phyloP scores from a whole-genome alignment of 1,284 basidiomycete species.

The Cerioporus squamosus region DNA sequence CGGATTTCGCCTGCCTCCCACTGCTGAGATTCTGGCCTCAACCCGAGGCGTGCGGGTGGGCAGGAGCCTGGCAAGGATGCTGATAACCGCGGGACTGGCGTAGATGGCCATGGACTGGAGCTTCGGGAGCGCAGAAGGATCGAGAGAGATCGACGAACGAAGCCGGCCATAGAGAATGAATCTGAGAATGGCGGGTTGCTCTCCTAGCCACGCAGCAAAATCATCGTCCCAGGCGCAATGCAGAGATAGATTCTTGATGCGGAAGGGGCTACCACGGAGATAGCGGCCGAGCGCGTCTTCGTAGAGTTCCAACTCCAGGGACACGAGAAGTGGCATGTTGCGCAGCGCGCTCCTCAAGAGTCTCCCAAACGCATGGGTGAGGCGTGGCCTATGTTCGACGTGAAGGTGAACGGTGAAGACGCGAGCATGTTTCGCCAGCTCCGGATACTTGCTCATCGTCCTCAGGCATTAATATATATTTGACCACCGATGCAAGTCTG shows the following conservation, averaged over 20 bases:
- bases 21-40: too few relatives aligned
- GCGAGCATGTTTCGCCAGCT: neutral
- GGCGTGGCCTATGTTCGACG: neutral
- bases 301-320: neutral
- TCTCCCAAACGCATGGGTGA: neutral
- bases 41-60: too few relatives aligned
- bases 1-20: too few relatives aligned
- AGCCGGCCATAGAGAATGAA: neutral
- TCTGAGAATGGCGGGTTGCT: neutral
- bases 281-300: neutral
- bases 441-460: neutral
- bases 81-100: neutral
- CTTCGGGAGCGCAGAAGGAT: neutral
- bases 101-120: neutral
- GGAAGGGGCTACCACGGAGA: conserved; percentile 4
- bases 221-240: conserved; percentile 7
- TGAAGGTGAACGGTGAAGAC: neutral
- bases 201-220: neutral
- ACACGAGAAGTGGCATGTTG: conserved; percentile 1
- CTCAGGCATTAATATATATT: neutral
- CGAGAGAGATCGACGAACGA: neutral
- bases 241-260: neutral
- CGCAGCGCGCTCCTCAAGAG: conserved; percentile 8
- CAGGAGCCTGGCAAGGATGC: too few relatives aligned
- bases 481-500: neutral